Base-by-base conservation (phyloP, 176 grass and related monocot species). In the Cenchrus americanus region DNA sequence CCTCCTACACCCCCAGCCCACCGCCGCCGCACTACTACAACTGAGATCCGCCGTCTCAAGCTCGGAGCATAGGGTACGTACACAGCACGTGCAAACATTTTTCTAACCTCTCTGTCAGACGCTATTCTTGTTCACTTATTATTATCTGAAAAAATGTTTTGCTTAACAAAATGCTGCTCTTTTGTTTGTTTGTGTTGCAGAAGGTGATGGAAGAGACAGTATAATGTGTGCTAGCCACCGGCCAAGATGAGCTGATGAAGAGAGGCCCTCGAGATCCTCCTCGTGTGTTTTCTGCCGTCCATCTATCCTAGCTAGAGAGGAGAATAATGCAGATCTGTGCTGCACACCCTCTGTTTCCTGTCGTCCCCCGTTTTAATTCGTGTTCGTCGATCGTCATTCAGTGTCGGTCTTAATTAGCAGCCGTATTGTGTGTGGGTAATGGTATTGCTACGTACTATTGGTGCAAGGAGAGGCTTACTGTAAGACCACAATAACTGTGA, bases 21-120 rank as follows among this genome's bases (percentile, higher is more conserved):
- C 92, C 92, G 63, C 92, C 89, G 54, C 89, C 89, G 34, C 34
- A 37, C 41, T 74, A 94, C 84, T 81, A 92, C 51, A 41, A 82
- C 52, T 83, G 24, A 79, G 30, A 34, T 14, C 54, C 9, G 41
- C 10, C 24, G n/a, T 23, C 17, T 32, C 42, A 52, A 9, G 23
- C 11, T 73, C n/a, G 17, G 32, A 73, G 60, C 80, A 68, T 12
- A 80, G 27, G 73, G 89, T 90, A 83, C 51, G 61, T 17, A 17
- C 17, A 7, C 0, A 1, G 23, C 7, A 37, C 9, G 34, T 66
- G 42, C 2, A 51, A 24, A 0, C 2, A 2, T 6, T 24, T 8
- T 8, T 14, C 13, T 37, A 1, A 1, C 37, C 0, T 23, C 17
- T 0, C n/a, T 21, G 3, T 6, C 7, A 22, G 30, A 46, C 17